Conservation (phyloP, 345 rosid species). For the Bretschneidera sinensis region DNA sequence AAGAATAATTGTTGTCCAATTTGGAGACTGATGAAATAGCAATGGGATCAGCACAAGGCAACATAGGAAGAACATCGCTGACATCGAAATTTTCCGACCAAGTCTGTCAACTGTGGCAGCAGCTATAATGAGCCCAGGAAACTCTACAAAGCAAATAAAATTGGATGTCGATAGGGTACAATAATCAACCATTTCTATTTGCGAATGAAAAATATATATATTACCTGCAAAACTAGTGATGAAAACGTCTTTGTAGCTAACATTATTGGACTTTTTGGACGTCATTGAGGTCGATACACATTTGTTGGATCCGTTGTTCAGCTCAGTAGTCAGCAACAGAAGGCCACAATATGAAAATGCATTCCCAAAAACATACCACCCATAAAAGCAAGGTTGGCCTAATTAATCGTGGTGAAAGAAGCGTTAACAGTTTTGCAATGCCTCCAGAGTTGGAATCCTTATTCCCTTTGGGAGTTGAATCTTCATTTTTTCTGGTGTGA, state of each 20-base stretch:
- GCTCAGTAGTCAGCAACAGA: constrained; percentile 86
- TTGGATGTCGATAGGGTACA: constrained; percentile 7
- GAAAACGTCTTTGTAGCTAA: constrained; percentile 67
- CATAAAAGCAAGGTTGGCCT: constrained; percentile 77
- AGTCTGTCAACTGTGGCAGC: constrained; percentile 71
- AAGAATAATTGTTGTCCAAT: constrained; percentile 62
- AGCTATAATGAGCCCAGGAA: constrained; percentile 80
- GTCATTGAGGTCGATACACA: constrained; percentile 30
- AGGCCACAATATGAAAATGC: constrained; percentile 87
- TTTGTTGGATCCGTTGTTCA: constrained; percentile 42
- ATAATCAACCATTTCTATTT: not conserved
- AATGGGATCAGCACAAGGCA: constrained; percentile 74
- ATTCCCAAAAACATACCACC: constrained; percentile 81
- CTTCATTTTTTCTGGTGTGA: constrained; percentile 20
- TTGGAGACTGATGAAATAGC: constrained; percentile 49
- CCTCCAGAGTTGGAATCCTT: constrained; percentile 17
- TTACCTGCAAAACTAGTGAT: constrained; percentile 86
- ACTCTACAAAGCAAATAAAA: constrained; percentile 45
- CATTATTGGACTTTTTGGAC: constrained; percentile 28
- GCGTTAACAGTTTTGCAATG: constrained; percentile 38
- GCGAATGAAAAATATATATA: not conserved
- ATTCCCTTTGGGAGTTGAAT: constrained; percentile 19
- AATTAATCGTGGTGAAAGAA: constrained; percentile 63
- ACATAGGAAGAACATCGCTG: constrained; percentile 65
- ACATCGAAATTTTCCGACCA: constrained; percentile 84